Base-by-base conservation (phyloP, 2,329 filamentous ascomycete species). In the Penicillium hesseltinei region DNA sequence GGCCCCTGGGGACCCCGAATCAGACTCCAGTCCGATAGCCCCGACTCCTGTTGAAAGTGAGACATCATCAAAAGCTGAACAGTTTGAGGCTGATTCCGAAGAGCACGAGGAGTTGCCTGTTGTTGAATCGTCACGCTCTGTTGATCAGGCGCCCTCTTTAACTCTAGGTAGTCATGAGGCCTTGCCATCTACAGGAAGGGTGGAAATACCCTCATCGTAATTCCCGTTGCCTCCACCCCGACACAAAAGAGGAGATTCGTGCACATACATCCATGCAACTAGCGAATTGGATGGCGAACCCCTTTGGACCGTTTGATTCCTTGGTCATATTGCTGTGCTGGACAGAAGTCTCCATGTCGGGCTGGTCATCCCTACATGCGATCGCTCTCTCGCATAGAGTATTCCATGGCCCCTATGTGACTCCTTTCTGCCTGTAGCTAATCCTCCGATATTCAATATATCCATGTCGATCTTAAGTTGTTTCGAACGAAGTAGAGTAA, bases 1-100 rank as follows among this genome's bases (percentile, higher is more conserved):
- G 13, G 68, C 63, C 4, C 56, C 66, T 31, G 70, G 70, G 3
- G 62, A 68, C 9, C 25, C 49, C 25, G 54, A 59, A n/a, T 49
- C 54, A n/a, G 58, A 64, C 10, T 61, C 61, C n/a, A 45, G 13
- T 27, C 29, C 50, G 2, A 54, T 36, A 11, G 43, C 50, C 5
- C 39, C 54, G 17, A 57, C 43, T 42, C 29, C 53, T 10, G 13
- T 47, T 19, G 35, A 60, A 8, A 54, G 50, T 25, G 59, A 65
- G n/a, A 42, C 27, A 11, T 53, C 54, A 4, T 51, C 49, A 15
- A 61, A 55, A 36, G 23, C 51, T 9, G 47, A 56, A 31, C 38
- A 31, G 8, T 17, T 36, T 6, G 47, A 33, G 19, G 19, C 9
- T 15, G 33, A 59, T 21, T 11, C 17, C 9, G 39, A 51, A 21